Conservation (phyloP, 768 basidiomycete species). For the Leccinum imitatum region DNA sequence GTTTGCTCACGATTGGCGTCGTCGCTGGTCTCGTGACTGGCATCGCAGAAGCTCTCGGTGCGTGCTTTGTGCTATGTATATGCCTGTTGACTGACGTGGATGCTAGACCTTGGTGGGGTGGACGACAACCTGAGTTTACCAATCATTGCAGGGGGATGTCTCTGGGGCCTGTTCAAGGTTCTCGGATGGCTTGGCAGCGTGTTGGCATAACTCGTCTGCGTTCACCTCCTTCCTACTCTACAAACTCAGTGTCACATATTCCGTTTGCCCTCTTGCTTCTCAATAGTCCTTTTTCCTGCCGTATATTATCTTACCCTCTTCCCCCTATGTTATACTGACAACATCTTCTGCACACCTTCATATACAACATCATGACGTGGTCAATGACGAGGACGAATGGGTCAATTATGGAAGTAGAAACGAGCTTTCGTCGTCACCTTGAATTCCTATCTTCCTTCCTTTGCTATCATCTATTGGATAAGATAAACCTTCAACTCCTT, state of each 20-base stretch:
- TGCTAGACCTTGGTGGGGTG: constrained; percentile 71
- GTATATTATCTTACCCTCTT: neutral
- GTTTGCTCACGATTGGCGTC: constrained; percentile 55
- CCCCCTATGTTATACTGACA: neutral
- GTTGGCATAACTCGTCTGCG: constrained; percentile 11
- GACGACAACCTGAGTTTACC: constrained; percentile 93
- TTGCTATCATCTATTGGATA: neutral
- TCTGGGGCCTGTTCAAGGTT: constrained; percentile 54
- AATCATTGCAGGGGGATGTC: constrained; percentile 75
- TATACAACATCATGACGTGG: neutral
- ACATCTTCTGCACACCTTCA: neutral
- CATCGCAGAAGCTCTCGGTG: constrained; percentile 87
- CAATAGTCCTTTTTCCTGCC: neutral
- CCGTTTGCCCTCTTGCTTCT: neutral
- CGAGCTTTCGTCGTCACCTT: neutral
- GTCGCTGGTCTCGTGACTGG: constrained; percentile 79
- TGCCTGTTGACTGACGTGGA: constrained; percentile 4
- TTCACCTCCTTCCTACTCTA: neutral
- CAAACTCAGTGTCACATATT: neutral
- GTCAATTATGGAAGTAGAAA: neutral
- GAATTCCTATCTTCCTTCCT: neutral
- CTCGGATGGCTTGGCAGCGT: constrained; percentile 35
- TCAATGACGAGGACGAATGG: neutral
- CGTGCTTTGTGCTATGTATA: constrained; percentile 28
- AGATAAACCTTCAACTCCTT: neutral